Percentiles rank a stretch among this genome's conserved stretches.
phyloP scores from a whole-genome alignment of 164 flowering plant species.

The Warburgia ugandensis region DNA sequence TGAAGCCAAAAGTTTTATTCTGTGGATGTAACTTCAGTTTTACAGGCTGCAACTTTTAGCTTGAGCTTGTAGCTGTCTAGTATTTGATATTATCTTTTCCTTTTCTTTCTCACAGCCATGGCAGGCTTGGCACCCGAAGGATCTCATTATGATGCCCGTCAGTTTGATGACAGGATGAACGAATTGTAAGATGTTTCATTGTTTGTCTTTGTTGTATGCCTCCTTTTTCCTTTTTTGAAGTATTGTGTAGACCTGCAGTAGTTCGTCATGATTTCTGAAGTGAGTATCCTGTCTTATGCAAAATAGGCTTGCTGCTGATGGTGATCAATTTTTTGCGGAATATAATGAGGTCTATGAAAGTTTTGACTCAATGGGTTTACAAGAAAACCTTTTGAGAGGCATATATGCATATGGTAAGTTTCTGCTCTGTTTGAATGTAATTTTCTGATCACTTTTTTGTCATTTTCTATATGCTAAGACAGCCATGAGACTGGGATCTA shows the following conservation, averaged over 20 bases:
- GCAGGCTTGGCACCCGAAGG: constrained; percentile 19
- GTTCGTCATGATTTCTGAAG: not conserved
- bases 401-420: constrained; percentile 69
- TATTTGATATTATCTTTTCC: no score
- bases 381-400: constrained; percentile 71
- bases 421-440: not conserved
- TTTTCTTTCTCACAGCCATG: constrained; percentile 3
- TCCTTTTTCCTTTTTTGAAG: not conserved
- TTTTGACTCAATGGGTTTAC: constrained; percentile 65
- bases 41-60: no score
- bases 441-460: not conserved
- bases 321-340: constrained; percentile 59
- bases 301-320: constrained; percentile 39
- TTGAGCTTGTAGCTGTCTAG: no score
- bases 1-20: no score
- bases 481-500: no score
- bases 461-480: not conserved
- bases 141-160: constrained; percentile 21
- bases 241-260: not conserved
- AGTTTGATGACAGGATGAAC: constrained; percentile 18
- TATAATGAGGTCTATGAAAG: no score
- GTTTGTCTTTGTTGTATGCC: not conserved
- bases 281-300: not conserved
- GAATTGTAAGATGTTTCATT: constrained; percentile 14
- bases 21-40: no score